Base-by-base conservation (phyloP, 2,329 filamentous ascomycete genomes). In the Lasiodiplodia sp. region DNA sequence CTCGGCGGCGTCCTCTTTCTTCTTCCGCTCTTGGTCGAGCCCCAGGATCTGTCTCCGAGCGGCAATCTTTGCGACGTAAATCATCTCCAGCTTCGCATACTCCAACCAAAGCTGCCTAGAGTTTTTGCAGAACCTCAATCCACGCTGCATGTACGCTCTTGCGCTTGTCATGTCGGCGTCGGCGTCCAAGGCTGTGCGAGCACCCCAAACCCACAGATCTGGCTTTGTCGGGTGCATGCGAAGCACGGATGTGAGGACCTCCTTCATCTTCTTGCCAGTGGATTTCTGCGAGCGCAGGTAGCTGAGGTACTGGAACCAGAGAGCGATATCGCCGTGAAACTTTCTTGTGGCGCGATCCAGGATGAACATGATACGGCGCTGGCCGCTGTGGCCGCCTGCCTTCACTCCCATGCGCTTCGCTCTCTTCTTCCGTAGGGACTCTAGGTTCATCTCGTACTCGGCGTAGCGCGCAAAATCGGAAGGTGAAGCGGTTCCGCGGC, bases 281-380 rank as follows among this genome's bases (percentile, higher is more conserved):
- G 88, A 86, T 74, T 87, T 80, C 87, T 89, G 83, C 72, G 88
- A 87, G 73, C 89, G 86, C 18, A 92, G 90, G 78, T 93, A 98
- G 69, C 91, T 88, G 69, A 98, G 89, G 77, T 97, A 97, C 75
- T 94, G 92, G 79, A 92, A 89, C 96, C 96, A 99, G 47, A 99
- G 84, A 2, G 87, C 87, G 44, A 94, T 76, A 76, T 92, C 92
- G 3, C 92, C 93, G 1, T 92, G 91, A 76, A 97, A 96, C 71
- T 93, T 93, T 76, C 88, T 87, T 34, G 94, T 93, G 23, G 89
- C 94, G 71, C 96, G 90, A 73, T 97, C 94, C 73, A 97, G 91
- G 71, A 98, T 91, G 78, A 92, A 91, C 76, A 97, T 94, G 71
- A 97, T 91, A 64, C 94, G 92, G 55, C 91, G 89, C 78, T 96